Base-by-base conservation (phyloP, 257 asterid species). In the Petunia axillaris region DNA sequence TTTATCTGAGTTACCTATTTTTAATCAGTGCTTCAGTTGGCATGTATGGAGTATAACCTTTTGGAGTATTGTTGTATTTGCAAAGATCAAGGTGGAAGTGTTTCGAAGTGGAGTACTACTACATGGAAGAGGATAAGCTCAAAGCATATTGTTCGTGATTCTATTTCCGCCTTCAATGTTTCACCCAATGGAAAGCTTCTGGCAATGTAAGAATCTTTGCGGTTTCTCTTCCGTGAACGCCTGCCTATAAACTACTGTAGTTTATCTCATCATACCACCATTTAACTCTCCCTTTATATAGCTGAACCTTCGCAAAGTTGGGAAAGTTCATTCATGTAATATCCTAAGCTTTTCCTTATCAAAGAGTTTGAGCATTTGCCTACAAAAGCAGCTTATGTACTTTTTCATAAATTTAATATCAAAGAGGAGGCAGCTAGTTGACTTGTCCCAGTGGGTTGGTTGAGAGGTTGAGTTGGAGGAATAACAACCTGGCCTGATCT, bases 181-280 rank as follows among this genome's bases (percentile, higher is more conserved):
- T 96, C 99, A 75, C 84, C 92, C 79, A 91, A 96, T 85, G 98
- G 98, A 77, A 92, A 91, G 85, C 85, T 86, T 80, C 93, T 96
- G 81, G 97, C 97, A 59, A 50, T 92, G 98, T 96, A 88, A 92
- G 97, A 76, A 83, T 16, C 59, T 73, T 50, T 50, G 43, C 36
- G 46, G 62, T 36, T 50, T 73, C 78, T 50, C 59, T 50, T 73
- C 46, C 48, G 2, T 4, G 4, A 50, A 50, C 25, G 25, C 25
- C 25, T 73, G 43, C 13, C 36, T 73, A 52, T 73, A 50, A 50
- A 5, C 62, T 48, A 38, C 43, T 5, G 5, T 52, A 52, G 15
- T 13, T 15, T 48, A 71, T 73, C 36, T 50, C 63, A 36, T 73
- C 38, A 25, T 25, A 25, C 62, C 63, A 73, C 78, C 14, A 13